Evolutionary conservation across 768 basidiomycete genomes (phyloP).

Genomic region (Boletus eberwhitei): DNA sequence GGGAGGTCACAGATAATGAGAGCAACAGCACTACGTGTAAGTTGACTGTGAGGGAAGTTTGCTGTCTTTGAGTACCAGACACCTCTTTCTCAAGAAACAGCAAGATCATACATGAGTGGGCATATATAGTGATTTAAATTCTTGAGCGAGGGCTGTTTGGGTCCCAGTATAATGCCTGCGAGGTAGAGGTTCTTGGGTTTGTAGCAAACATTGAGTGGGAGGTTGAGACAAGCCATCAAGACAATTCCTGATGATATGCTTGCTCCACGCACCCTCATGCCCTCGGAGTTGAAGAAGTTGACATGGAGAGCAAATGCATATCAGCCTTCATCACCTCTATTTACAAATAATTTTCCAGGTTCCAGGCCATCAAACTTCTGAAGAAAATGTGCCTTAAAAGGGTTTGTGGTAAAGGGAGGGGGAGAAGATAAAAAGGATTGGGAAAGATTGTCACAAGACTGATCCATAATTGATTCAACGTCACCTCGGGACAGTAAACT

Average conservation of each 20-base stretch:
- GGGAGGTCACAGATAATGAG: constrained; percentile 36
- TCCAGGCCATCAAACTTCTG: constrained; percentile 26
- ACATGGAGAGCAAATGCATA: constrained; percentile 31
- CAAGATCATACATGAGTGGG: constrained; percentile 35
- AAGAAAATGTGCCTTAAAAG: constrained; percentile 23
- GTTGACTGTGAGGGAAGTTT: constrained; percentile 13
- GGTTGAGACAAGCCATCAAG: constrained; percentile 25
- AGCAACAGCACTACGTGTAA: constrained; percentile 26
- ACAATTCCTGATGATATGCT: constrained; percentile 18
- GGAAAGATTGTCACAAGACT: neutral
- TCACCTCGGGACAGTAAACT: neutral
- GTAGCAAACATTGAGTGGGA: constrained; percentile 34
- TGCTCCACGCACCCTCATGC: constrained; percentile 26
- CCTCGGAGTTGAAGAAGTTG: constrained; percentile 37
- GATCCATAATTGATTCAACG: neutral
- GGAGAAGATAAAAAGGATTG: neutral
- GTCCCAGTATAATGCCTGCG: constrained; percentile 36
- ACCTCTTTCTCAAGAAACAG: constrained; percentile 29
- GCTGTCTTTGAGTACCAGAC: constrained; percentile 21
- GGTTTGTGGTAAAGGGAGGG: neutral
- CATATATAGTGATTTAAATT: constrained; percentile 37
- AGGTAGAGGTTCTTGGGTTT: constrained; percentile 39
- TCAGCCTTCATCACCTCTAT: constrained; percentile 18
- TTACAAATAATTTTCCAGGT: neutral
- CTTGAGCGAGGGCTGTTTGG: constrained; percentile 29